Base-by-base conservation (phyloP, 257 asterid genomes). In the Fraxinus americana region DNA sequence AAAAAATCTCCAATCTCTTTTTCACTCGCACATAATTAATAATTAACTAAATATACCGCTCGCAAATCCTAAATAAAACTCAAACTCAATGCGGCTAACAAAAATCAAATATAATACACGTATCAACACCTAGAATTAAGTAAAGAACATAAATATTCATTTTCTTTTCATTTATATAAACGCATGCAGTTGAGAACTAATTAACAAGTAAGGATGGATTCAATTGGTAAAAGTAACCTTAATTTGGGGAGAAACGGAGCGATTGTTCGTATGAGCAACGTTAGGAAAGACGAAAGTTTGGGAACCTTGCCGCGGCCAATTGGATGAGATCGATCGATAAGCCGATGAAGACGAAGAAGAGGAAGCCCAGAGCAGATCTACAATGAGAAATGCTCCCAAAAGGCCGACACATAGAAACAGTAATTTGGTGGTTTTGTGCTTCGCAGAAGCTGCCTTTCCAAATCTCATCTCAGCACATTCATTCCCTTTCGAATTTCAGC, bases 281-380 rank as follows among this genome's bases (percentile, higher is more conserved):
- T 73, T 63, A 27, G 88, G 84, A 41, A 86, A 23, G 84, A 79
- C 1, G 54, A 83, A 59, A 77, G 66, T 50, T 61, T 50, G 21
- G 73, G 89, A 75, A 48, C 82, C 72, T 17, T 73, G 82, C 50
- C 74, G 23, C 72, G 78, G 34, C 89, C 86, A 84, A 76, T 81
- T 65, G 68, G 88, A 70, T 57, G 66, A 27, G 66, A 57, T 57
- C 27, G 66, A 57, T n/a, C 25, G 66, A 57, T 57, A 57, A n/a
- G 66, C 27, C 48, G 88, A 72, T 38, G 86, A 59, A 2, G 83
- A 88, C 21, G 71, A 71, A 0, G 89, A 84, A 12, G 91, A 82
- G 5, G 92, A 87, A 34, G 97, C 94, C 97, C 98, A 92, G 19
- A 91, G 88, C 82, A 92, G 94, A 94, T 94, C 93, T 79, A 80